Percentiles rank a stretch among this genome's conserved stretches.
These are phyloP conservation scores for Apiospora pterosperma DNA, from an alignment of 2,329 filamentous ascomycete genomes.

Conservation along the genomic window DNA sequence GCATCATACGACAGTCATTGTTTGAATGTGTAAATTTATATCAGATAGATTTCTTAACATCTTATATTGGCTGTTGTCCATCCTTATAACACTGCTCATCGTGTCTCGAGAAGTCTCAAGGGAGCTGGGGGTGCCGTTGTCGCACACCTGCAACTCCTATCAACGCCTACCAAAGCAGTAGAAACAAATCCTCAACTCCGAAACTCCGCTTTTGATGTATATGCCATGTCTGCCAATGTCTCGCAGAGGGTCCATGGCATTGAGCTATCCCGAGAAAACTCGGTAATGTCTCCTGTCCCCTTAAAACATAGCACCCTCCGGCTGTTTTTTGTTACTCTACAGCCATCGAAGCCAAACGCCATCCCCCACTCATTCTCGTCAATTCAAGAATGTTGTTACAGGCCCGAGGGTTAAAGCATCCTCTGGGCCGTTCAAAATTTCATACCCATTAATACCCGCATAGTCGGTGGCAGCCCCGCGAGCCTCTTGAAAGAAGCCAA, in stretches of 20 bases:
- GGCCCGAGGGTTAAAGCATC: slow-evolving; percentile 19
- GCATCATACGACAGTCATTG: no score
- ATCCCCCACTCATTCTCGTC: slow-evolving; percentile 22
- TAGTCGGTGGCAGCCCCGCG: background rate
- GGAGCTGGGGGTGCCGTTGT: slow-evolving; percentile 11
- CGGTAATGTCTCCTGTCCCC: background rate
- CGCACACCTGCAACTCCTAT: slow-evolving; percentile 13
- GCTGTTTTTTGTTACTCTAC: slow-evolving; percentile 12
- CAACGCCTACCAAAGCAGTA: slow-evolving; percentile 23
- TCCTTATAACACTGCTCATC: background rate
- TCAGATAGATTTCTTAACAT: background rate
- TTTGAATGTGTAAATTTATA: background rate
- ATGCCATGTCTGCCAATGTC: slow-evolving; percentile 28
- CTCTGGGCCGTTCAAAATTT: background rate
- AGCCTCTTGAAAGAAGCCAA: background rate
- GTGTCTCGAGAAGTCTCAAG: background rate
- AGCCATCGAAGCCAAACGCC: slow-evolving; percentile 10
- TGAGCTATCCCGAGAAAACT: background rate
- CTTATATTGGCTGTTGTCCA: background rate
- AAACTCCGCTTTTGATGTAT: slow-evolving; percentile 47
- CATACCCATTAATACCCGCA: background rate
- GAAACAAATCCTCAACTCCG: slow-evolving; percentile 23
- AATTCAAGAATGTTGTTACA: slow-evolving; percentile 36
- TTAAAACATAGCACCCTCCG: background rate
- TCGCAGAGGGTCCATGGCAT: background rate